Conservation (phyloP, 768 basidiomycete species). For the Pluteus cervinus region DNA sequence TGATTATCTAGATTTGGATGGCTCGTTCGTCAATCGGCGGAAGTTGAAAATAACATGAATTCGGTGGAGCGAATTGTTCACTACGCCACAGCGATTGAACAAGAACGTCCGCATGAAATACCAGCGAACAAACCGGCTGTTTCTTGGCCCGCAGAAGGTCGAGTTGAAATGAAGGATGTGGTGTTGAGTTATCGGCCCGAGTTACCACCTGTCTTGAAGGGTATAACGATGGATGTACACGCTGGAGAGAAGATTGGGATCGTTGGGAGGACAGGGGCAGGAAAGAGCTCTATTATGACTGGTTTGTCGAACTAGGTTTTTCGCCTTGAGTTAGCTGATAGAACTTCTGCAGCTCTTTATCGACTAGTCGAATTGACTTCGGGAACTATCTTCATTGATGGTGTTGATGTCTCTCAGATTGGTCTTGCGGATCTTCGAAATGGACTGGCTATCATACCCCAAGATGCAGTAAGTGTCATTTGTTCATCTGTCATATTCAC, state of each 20-base stretch:
- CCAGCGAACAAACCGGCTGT: conserved; percentile 51
- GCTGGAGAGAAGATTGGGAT: conserved; percentile 91
- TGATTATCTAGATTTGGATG: conserved; percentile 50
- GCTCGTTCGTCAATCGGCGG: conserved; percentile 73
- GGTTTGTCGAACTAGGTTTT: conserved; percentile 29
- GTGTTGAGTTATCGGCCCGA: conserved; percentile 82
- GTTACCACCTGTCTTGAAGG: conserved; percentile 84
- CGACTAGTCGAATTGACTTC: conserved; percentile 75
- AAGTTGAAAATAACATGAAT: conserved; percentile 94
- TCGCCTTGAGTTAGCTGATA: no score
- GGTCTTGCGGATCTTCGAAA: conserved; percentile 71
- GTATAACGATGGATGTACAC: conserved; percentile 61
- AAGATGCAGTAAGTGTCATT: conserved; percentile 59
- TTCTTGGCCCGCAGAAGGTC: conserved; percentile 72
- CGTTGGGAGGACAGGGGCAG: conserved; percentile 84
- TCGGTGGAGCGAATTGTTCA: conserved; percentile 81
- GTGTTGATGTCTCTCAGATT: conserved; percentile 74
- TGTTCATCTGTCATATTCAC: conserved; percentile 6
- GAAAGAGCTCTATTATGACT: conserved; percentile 88
- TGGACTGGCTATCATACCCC: conserved; percentile 75
- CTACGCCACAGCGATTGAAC: conserved; percentile 75
- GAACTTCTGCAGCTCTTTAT: conserved; percentile 70
- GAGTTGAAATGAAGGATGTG: conserved; percentile 69
- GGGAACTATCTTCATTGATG: conserved; percentile 77
- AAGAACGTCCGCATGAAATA: conserved; percentile 70